phyloP scores from a whole-genome alignment of 1,284 basidiomycete species.

The Puccinia hordei region DNA sequence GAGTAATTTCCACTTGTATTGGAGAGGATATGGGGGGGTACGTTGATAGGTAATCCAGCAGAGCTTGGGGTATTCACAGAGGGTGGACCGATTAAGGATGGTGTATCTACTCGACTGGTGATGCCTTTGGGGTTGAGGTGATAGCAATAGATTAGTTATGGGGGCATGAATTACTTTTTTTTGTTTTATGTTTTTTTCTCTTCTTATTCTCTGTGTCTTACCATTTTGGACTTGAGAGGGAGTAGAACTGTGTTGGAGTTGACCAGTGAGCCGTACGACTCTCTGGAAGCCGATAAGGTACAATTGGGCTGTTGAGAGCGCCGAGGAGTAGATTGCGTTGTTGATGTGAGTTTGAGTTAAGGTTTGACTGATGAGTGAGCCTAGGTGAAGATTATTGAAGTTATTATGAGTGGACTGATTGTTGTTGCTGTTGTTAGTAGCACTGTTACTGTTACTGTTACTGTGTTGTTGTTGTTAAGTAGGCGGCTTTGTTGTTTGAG shows the following conservation, averaged over 20 bases:
- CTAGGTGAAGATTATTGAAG: conserved; percentile 32
- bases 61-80: conserved; percentile 32
- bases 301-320: conserved; percentile 38
- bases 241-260: conserved; percentile 5
- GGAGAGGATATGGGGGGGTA: not conserved
- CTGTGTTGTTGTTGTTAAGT: not conserved
- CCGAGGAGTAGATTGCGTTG: conserved; percentile 45
- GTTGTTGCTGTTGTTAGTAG: not conserved
- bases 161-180: not conserved
- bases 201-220: not conserved
- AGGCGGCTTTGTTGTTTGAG: conserved; percentile 1
- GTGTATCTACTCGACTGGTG: conserved; percentile 32
- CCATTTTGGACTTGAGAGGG: conserved; percentile 15
- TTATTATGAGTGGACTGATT: conserved; percentile 6
- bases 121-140: not conserved
- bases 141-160: conserved; percentile 7
- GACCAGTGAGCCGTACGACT: conserved; percentile 9
- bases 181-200: not conserved
- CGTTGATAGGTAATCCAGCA: conserved; percentile 15
- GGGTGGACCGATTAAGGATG: conserved; percentile 13
- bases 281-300: conserved; percentile 21
- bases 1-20: conserved; percentile 25
- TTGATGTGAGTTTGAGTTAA: conserved; percentile 37
- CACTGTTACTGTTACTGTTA: no score
- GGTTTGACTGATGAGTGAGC: conserved; percentile 33